Conservation (phyloP, 176 grass and related monocot species). For the Carex littledalei region DNA sequence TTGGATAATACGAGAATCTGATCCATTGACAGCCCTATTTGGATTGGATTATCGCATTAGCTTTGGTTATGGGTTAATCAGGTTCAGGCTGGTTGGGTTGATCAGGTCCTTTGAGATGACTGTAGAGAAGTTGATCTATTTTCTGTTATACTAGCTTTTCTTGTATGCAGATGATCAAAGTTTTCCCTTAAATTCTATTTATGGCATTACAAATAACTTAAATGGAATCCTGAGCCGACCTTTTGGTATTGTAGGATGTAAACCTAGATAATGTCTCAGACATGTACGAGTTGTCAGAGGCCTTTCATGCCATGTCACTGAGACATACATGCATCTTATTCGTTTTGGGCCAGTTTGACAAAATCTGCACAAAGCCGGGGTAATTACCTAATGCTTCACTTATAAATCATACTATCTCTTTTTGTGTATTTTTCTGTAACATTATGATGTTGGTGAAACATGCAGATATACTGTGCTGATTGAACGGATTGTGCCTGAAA, state of each 20-base stretch:
- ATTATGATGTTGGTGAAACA: background rate
- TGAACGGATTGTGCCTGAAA: constrained; percentile 82
- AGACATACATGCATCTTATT: constrained; percentile 95
- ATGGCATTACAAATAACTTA: background rate
- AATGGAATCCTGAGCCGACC: constrained; percentile 24
- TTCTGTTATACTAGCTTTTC: background rate
- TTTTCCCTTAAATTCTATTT: constrained; percentile 8
- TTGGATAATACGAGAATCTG: too few species aligned
- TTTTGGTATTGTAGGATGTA: constrained; percentile 60
- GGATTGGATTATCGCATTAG: background rate
- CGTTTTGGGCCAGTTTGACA: constrained; percentile 91
- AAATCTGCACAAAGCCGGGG: constrained; percentile 72
- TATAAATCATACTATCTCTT: background rate
- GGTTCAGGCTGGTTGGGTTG: background rate
- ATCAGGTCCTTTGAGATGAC: background rate
- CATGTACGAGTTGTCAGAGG: constrained; percentile 97
- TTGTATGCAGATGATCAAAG: background rate
- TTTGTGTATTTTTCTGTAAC: background rate
- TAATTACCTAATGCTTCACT: constrained; percentile 23
- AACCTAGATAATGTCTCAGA: constrained; percentile 79
- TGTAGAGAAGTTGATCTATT: background rate
- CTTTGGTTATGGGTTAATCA: background rate
- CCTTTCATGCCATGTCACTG: constrained; percentile 87
- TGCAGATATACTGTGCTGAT: constrained; percentile 69
- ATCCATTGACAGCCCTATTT: background rate